Percentiles rank a stretch among this genome's conserved stretches.
Evolutionary conservation across 2,329 filamentous ascomycete species (phyloP).

Genomic region (Hypoxylon sp.): DNA sequence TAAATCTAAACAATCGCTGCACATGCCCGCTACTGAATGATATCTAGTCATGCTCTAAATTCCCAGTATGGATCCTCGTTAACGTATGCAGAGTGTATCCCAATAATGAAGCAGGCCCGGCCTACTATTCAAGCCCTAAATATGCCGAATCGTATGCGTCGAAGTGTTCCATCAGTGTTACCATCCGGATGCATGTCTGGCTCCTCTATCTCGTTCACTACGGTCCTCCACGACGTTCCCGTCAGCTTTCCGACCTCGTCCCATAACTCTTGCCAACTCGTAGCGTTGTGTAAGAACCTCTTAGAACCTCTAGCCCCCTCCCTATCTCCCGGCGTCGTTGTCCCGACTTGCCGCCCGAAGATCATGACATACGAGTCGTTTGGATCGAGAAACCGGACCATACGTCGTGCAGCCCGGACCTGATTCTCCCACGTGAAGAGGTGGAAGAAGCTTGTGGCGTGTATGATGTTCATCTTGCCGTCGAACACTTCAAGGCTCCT

Average conservation of each 20-base stretch:
- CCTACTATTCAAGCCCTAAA: conserved; percentile 41
- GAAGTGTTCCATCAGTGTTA: conserved; percentile 42
- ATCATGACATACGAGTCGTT: conserved; percentile 63
- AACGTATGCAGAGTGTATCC: conserved; percentile 2
- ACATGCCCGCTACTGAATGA: not conserved
- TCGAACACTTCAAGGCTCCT: conserved; percentile 55
- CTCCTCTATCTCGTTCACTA: conserved; percentile 56
- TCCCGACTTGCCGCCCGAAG: conserved; percentile 67
- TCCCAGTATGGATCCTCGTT: not conserved
- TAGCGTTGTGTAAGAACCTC: conserved; percentile 64
- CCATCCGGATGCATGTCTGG: conserved; percentile 30
- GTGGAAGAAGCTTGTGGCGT: conserved; percentile 66
- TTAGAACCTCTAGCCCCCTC: conserved; percentile 47
- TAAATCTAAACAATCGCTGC: not conserved
- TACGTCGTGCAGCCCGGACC: conserved; percentile 61
- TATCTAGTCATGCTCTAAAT: not conserved
- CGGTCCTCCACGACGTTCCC: conserved; percentile 65
- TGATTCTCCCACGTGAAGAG: conserved; percentile 65
- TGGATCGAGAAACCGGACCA: conserved; percentile 63
- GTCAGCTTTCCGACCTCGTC: conserved; percentile 66
- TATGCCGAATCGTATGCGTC: conserved; percentile 50
- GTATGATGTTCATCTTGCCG: conserved; percentile 63
- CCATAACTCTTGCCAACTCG: conserved; percentile 69
- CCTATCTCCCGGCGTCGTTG: conserved; percentile 49
- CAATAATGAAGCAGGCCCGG: not conserved